These are phyloP conservation scores for Pseudopithomyces chartarum DNA, from an alignment of 2,329 filamentous ascomycete species.

Conservation along the genomic window DNA sequence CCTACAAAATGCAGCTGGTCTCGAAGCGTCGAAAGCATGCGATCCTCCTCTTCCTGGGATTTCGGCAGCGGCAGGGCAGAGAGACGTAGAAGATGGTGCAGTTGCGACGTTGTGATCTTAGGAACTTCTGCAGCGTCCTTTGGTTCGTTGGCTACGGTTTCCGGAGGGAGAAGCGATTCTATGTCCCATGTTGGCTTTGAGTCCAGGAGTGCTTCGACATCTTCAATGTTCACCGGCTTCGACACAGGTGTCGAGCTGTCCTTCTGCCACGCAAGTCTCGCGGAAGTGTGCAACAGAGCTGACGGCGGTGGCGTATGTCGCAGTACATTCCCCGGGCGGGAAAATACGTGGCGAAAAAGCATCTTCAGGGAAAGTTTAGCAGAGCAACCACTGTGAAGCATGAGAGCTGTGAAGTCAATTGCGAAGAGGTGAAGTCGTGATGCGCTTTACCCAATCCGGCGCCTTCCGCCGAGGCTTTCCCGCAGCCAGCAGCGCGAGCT, in stretches of 20 bases:
- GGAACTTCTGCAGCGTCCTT: conserved; percentile 33
- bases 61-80: conserved; percentile 81
- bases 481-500: conserved; percentile 29
- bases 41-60: conserved; percentile 64
- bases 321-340: background rate
- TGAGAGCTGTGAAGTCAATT: background rate
- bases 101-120: conserved; percentile 66
- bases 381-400: background rate
- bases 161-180: conserved; percentile 68
- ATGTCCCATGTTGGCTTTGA: conserved; percentile 83
- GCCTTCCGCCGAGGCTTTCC: conserved; percentile 17
- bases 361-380: background rate
- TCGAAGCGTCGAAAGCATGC: conserved; percentile 75
- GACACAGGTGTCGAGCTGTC: background rate
- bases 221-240: conserved; percentile 20
- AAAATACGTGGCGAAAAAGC: background rate
- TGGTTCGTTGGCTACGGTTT: conserved; percentile 11
- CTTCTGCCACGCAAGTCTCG: background rate
- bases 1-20: conserved; percentile 91
- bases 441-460: conserved; percentile 9
- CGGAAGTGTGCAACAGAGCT: conserved; percentile 8
- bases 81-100: conserved; percentile 84
- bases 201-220: conserved; percentile 53
- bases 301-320: background rate
- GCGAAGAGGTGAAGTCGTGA: conserved; percentile 6